phyloP scores from a whole-genome alignment of 305 asterid genomes.

The Solanum hybrid region DNA sequence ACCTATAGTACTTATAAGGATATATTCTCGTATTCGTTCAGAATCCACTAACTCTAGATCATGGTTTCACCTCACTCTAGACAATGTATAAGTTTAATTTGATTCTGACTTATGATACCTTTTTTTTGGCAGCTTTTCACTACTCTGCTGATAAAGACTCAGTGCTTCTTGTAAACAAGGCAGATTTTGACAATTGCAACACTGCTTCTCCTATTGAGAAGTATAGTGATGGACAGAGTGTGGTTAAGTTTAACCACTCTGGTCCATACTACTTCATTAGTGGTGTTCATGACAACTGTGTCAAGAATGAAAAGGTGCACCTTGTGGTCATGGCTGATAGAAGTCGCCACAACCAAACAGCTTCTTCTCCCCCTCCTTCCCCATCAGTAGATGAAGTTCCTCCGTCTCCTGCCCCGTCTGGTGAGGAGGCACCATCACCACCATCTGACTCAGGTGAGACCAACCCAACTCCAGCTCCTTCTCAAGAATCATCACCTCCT shows the following conservation, averaged over 20 bases:
- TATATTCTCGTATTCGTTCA: neutral
- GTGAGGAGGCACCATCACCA: conserved; percentile 38
- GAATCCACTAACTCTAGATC: neutral
- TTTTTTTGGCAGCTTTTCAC: conserved; percentile 46
- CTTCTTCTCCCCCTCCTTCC: conserved; percentile 27
- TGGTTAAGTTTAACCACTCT: conserved; percentile 42
- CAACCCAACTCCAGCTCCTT: conserved; percentile 46
- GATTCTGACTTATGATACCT: neutral
- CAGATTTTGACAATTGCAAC: conserved; percentile 59
- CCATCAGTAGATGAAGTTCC: conserved; percentile 20
- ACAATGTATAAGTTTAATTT: neutral
- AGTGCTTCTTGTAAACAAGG: conserved; percentile 57
- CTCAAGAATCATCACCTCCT: conserved; percentile 28
- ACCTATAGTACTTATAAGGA: neutral
- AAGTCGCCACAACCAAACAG: conserved; percentile 21
- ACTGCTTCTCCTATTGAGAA: conserved; percentile 39
- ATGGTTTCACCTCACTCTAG: neutral
- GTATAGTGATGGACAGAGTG: conserved; percentile 57
- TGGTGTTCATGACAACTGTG: conserved; percentile 60
- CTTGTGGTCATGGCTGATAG: conserved; percentile 83
- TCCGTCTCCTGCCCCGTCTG: conserved; percentile 52
- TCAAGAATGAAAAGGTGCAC: conserved; percentile 53
- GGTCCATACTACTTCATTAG: conserved; percentile 85
- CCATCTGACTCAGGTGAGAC: conserved; percentile 22
- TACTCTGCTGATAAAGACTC: conserved; percentile 53